phyloP scores from a whole-genome alignment of 805 yeast genomes.

The Clavispora vitiphila region DNA sequence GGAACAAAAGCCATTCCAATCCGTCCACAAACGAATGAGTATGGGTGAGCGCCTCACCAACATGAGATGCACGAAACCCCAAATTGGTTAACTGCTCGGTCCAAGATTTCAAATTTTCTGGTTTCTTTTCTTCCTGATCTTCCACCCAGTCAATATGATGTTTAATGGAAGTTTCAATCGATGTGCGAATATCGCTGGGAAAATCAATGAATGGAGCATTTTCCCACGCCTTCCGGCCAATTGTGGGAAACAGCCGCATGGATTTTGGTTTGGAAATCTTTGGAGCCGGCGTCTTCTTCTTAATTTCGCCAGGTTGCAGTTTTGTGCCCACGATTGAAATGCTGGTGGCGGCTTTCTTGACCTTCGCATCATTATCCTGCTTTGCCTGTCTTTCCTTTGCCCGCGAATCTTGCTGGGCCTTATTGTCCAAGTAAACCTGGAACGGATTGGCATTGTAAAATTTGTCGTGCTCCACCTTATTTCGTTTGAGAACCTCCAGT shows the following conservation, averaged over 20 bases:
- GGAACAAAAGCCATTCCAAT: constrained; percentile 75
- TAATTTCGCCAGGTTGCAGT: background rate
- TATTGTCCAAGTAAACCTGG: constrained; percentile 53
- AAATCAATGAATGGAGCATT: constrained; percentile 65
- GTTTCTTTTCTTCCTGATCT: background rate
- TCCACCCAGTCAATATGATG: constrained; percentile 54
- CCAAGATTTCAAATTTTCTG: constrained; percentile 8
- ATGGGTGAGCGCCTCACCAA: constrained; percentile 65
- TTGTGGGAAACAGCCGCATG: constrained; percentile 16
- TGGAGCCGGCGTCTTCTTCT: background rate
- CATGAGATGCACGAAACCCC: constrained; percentile 69
- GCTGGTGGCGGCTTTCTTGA: constrained; percentile 41
- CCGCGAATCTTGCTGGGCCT: constrained; percentile 38
- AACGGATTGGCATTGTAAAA: constrained; percentile 76
- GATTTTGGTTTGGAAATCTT: background rate
- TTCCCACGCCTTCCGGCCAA: constrained; percentile 64
- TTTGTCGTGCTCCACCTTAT: constrained; percentile 44
- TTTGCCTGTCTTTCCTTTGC: constrained; percentile 45
- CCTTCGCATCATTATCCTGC: constrained; percentile 47
- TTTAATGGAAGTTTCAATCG: constrained; percentile 58
- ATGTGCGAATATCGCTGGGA: constrained; percentile 54
- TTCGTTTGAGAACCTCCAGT: constrained; percentile 39
- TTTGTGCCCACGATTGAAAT: constrained; percentile 22
- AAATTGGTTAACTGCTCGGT: constrained; percentile 6
- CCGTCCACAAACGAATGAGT: constrained; percentile 46